A percentile compares a stretch with the other conserved stretches of the same genome.
These are phyloP conservation scores for Ascochyta lentis DNA, from an alignment of 2,329 filamentous ascomycete species.

Conservation along the genomic window DNA sequence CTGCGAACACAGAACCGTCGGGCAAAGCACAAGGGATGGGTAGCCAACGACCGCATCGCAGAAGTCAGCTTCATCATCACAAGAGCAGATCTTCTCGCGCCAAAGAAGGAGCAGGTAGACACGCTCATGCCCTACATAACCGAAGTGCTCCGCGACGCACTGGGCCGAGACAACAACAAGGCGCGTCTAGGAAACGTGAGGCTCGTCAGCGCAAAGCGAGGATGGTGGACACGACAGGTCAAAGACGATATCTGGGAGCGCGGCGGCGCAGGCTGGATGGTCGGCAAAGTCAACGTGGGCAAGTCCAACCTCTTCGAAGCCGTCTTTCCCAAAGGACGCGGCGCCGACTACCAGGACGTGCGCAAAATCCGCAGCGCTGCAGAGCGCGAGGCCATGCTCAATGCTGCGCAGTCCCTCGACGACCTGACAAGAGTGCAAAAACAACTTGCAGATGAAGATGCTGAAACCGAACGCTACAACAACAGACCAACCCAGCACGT, in stretches of 20 bases:
- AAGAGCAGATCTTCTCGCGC: conserved; percentile 82
- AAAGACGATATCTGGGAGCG: conserved; percentile 85
- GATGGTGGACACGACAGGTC: conserved; percentile 89
- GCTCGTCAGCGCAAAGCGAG: conserved; percentile 83
- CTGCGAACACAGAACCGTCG: conserved; percentile 82
- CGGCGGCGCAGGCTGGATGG: conserved; percentile 90
- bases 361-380: conserved; percentile 44
- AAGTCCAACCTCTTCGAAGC: conserved; percentile 91
- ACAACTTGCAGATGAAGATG: conserved; percentile 44
- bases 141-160: conserved; percentile 75
- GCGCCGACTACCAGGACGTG: conserved; percentile 45
- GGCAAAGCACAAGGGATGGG: conserved; percentile 70
- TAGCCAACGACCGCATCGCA: conserved; percentile 67
- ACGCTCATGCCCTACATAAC: conserved; percentile 83
- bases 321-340: conserved; percentile 77
- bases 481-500: conserved; percentile 26
- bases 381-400: conserved; percentile 42
- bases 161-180: conserved; percentile 71
- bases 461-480: conserved; percentile 32
- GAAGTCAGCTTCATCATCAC: conserved; percentile 93
- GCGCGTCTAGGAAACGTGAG: conserved; percentile 87
- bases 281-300: conserved; percentile 97
- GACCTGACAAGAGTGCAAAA: conserved; percentile 35
- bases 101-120: conserved; percentile 83
- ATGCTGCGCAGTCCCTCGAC: conserved; percentile 33